phyloP scores from a whole-genome alignment of 2,329 filamentous ascomycete genomes.

The Piedraia hortae region DNA sequence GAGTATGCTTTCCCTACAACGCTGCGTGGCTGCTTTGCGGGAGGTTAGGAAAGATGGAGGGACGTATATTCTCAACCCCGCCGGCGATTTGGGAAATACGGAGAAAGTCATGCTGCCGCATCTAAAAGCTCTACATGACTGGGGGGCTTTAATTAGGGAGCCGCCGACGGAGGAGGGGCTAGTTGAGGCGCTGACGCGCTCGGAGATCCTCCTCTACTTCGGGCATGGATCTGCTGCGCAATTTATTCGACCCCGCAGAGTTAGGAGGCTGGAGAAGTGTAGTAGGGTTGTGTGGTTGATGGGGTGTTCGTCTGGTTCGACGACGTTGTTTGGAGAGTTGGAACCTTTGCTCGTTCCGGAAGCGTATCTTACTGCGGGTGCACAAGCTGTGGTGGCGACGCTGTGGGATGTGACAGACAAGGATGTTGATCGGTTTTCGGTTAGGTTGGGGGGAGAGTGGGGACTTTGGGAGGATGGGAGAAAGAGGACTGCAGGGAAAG shows the following conservation, averaged over 20 bases:
- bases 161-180: conserved; percentile 57
- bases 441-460: conserved; percentile 58
- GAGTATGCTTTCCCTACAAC: conserved; percentile 55
- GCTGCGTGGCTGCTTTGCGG: conserved; percentile 36
- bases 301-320: conserved; percentile 68
- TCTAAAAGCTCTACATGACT: conserved; percentile 16
- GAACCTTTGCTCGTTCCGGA: conserved; percentile 76
- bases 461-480: conserved; percentile 31
- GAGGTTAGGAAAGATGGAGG: conserved; percentile 18
- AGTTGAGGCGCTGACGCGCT: conserved; percentile 32
- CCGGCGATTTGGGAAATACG: conserved; percentile 55
- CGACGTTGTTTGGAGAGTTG: conserved; percentile 61
- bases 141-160: conserved; percentile 40
- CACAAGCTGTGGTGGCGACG: conserved; percentile 54
- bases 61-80: conserved; percentile 73
- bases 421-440: conserved; percentile 83
- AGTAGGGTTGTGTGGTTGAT: conserved; percentile 44
- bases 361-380: conserved; percentile 73
- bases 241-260: conserved; percentile 64
- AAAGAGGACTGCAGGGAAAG: conserved; percentile 10
- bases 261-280: conserved; percentile 34
- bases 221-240: conserved; percentile 87
- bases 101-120: conserved; percentile 44
- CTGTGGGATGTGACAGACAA: conserved; percentile 96
- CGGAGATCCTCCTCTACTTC: conserved; percentile 69